Evolutionary conservation across 208 protist species (phyloP).

Genomic region (Trypanosoma grayi): DNA sequence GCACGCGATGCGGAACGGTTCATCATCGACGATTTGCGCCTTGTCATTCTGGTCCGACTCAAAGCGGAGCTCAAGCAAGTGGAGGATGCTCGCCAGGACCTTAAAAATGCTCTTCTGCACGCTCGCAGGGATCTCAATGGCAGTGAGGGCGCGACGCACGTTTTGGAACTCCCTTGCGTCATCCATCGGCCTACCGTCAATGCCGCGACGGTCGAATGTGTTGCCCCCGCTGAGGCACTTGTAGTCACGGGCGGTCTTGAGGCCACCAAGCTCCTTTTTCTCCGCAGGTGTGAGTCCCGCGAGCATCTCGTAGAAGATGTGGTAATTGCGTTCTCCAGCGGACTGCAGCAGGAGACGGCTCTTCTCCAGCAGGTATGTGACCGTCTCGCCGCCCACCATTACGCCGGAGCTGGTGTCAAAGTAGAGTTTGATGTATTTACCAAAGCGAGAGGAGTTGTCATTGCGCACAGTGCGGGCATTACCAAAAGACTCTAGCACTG

Average conservation of each 20-base stretch:
- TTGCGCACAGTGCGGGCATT: conserved; percentile 91
- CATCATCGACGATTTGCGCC: conserved; percentile 46
- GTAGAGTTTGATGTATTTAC: conserved; percentile 95
- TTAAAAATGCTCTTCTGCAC: conserved; percentile 80
- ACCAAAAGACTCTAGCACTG: conserved; percentile 94
- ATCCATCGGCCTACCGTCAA: conserved; percentile 80
- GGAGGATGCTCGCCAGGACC: conserved; percentile 90
- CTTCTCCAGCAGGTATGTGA: conserved; percentile 94
- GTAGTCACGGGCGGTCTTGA: conserved; percentile 80
- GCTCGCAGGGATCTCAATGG: conserved; percentile 51
- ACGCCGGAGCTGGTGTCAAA: conserved; percentile 84
- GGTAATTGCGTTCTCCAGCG: conserved; percentile 92
- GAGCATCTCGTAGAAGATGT: conserved; percentile 96
- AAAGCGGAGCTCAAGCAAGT: conserved; percentile 93
- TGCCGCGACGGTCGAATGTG: conserved; percentile 77
- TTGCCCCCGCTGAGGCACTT: conserved; percentile 84
- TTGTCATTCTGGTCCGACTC: conserved; percentile 73
- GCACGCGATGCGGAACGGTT: conserved; percentile 42
- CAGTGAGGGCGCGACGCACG: conserved; percentile 68
- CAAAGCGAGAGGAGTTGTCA: conserved; percentile 95
- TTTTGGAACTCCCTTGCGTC: conserved; percentile 86
- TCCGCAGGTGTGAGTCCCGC: conserved; percentile 65
- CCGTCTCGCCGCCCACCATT: conserved; percentile 83
- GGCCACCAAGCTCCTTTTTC: conserved; percentile 65
- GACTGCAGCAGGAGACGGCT: conserved; percentile 91